Percentiles rank a stretch among this genome's conserved stretches.
These are phyloP conservation scores for Cucurbita argyrosperma DNA, from an alignment of 306 rosid genomes.

Conservation along the genomic window DNA sequence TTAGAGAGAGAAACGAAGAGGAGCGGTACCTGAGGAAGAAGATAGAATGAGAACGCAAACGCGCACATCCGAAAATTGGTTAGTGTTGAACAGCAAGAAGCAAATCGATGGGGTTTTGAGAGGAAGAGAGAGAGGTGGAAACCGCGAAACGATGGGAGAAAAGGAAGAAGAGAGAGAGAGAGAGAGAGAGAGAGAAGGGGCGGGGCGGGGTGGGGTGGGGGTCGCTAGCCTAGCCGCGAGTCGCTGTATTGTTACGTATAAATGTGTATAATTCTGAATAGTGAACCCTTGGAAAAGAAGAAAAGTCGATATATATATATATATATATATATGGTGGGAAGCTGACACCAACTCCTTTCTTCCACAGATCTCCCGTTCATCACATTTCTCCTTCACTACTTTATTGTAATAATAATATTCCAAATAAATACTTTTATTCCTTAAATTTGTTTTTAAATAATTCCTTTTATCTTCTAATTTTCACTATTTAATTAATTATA, in stretches of 20 bases:
- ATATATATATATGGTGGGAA: not conserved
- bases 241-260: conserved; percentile 13
- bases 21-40: conserved; percentile 44
- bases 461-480: too few relatives aligned
- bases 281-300: conserved; percentile 11
- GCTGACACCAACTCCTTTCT: conserved; percentile 9
- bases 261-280: conserved; percentile 5
- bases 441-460: too few relatives aligned
- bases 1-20: not conserved
- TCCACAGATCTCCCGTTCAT: not conserved
- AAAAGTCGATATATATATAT: not conserved
- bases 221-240: conserved; percentile 4
- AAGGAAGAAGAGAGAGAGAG: conserved; percentile 1
- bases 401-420: too few relatives aligned
- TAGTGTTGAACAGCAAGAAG: not conserved
- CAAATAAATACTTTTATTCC: too few relatives aligned
- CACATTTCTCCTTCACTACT: not conserved
- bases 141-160: conserved; percentile 23
- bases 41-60: conserved; percentile 24
- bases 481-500: too few relatives aligned
- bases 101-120: conserved; percentile 1
- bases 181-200: conserved; percentile 2
- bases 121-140: conserved; percentile 18
- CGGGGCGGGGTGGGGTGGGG: conserved; percentile 22
- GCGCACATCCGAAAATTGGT: conserved; percentile 45